Evolutionary conservation across 2,329 filamentous ascomycete species (phyloP).

Genomic region (Triangularia verruculosa): DNA sequence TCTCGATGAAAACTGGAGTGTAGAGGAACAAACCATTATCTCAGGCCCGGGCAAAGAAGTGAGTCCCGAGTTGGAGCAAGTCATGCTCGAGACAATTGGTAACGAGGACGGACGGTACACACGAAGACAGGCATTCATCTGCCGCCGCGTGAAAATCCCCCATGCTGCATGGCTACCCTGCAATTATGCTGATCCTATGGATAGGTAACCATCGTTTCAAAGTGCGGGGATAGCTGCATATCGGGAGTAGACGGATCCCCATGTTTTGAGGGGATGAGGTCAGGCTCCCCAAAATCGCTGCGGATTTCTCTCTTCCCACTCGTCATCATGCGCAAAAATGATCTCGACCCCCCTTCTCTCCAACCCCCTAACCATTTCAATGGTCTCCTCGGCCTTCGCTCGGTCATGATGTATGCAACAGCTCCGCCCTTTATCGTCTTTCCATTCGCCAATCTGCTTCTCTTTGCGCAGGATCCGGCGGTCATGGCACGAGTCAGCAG

Average conservation of each 20-base stretch:
- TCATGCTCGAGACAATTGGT: too few relatives aligned
- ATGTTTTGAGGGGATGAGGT: background rate
- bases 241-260: background rate
- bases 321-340: conserved; percentile 47
- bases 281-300: conserved; percentile 22
- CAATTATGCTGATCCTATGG: background rate
- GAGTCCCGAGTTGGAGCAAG: too few relatives aligned
- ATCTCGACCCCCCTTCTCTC: conserved; percentile 40
- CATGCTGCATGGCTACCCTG: background rate
- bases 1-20: background rate
- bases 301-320: conserved; percentile 34
- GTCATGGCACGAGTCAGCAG: conserved; percentile 51
- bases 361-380: conserved; percentile 33
- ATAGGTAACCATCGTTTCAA: background rate
- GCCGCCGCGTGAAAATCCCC: background rate
- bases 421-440: conserved; percentile 39
- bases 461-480: conserved; percentile 45
- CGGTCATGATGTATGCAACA: conserved; percentile 50
- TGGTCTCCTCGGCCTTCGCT: conserved; percentile 40
- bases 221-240: background rate
- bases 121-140: background rate
- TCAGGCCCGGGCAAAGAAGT: background rate
- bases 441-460: conserved; percentile 47
- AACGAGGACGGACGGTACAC: background rate
- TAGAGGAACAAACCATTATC: background rate